Evolutionary conservation across 306 rosid genomes (phyloP).

Genomic region (Arachis hypogaea): DNA sequence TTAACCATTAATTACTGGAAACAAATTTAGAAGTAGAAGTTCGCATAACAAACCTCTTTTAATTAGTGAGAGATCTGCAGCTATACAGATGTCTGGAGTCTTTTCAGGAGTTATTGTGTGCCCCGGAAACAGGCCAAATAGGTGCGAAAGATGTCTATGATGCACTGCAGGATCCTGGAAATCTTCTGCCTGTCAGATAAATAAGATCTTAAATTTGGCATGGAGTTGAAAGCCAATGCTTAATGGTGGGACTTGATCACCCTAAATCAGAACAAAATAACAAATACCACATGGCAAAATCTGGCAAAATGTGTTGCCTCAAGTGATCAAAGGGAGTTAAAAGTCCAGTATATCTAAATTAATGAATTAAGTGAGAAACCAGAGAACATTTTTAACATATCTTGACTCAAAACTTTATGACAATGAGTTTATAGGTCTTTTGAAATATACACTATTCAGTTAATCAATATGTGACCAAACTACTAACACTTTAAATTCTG

Average conservation of each 20-base stretch:
- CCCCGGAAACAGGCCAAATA: slow-evolving; percentile 91
- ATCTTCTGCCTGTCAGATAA: slow-evolving; percentile 70
- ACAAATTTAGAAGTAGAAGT: slow-evolving; percentile 28
- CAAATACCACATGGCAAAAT: slow-evolving; percentile 9
- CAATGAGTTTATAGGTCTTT: no score
- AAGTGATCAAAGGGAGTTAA: no score
- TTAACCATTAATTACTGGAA: slow-evolving; percentile 20
- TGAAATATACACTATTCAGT: no score
- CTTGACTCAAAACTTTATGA: no score
- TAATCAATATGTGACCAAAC: no score
- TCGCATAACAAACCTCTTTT: slow-evolving; percentile 75
- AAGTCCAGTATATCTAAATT: no score
- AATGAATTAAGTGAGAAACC: neutral
- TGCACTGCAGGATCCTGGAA: slow-evolving; percentile 79
- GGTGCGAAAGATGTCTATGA: slow-evolving; percentile 86
- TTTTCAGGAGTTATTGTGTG: slow-evolving; percentile 73
- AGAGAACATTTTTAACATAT: no score
- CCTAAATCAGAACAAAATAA: slow-evolving; percentile 7
- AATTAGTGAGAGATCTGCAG: slow-evolving; percentile 61
- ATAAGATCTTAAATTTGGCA: slow-evolving; percentile 24
- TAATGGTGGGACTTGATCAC: slow-evolving; percentile 12
- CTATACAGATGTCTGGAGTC: slow-evolving; percentile 81
- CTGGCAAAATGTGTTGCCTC: neutral
- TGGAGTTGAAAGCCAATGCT: slow-evolving; percentile 10
- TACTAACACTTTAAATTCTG: neutral